A percentile compares a stretch with the other conserved stretches of the same genome.
These are phyloP conservation scores for Flaveria trinervia DNA, from an alignment of 129 eudicot species.

Conservation along the genomic window DNA sequence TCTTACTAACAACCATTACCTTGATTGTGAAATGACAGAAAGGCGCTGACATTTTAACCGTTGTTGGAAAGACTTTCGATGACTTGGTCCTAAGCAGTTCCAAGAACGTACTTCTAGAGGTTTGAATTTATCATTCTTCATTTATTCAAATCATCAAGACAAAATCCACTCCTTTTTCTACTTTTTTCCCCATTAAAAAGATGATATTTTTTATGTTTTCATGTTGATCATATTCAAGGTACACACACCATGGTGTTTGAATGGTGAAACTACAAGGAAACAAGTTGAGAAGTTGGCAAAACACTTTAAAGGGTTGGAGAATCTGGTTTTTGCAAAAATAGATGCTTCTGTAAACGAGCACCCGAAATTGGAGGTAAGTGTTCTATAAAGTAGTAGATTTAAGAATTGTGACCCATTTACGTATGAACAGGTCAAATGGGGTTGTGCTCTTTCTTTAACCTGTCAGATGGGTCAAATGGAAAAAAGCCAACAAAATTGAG, in stretches of 20 bases:
- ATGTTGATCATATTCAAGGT: slow-evolving; percentile 47
- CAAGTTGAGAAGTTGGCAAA: slow-evolving; percentile 85
- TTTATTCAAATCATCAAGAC: neutral
- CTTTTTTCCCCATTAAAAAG: neutral
- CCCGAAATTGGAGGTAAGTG: slow-evolving; percentile 61
- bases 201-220: neutral
- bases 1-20: neutral
- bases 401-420: neutral
- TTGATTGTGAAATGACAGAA: slow-evolving; percentile 47
- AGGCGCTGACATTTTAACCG: slow-evolving; percentile 53
- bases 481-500: neutral
- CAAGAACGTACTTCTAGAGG: slow-evolving; percentile 81
- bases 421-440: neutral
- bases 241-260: slow-evolving; percentile 91
- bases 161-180: neutral
- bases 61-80: slow-evolving; percentile 91
- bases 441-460: neutral
- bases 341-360: slow-evolving; percentile 83
- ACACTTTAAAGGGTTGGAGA: slow-evolving; percentile 82
- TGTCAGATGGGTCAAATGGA: neutral
- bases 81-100: slow-evolving; percentile 65
- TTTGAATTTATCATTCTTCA: slow-evolving; percentile 25
- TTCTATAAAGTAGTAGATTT: neutral
- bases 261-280: slow-evolving; percentile 83
- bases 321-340: slow-evolving; percentile 68